These are phyloP conservation scores for Thraustochytrium sp. DNA, from an alignment of 352 stramenopile species.

Conservation along the genomic window DNA sequence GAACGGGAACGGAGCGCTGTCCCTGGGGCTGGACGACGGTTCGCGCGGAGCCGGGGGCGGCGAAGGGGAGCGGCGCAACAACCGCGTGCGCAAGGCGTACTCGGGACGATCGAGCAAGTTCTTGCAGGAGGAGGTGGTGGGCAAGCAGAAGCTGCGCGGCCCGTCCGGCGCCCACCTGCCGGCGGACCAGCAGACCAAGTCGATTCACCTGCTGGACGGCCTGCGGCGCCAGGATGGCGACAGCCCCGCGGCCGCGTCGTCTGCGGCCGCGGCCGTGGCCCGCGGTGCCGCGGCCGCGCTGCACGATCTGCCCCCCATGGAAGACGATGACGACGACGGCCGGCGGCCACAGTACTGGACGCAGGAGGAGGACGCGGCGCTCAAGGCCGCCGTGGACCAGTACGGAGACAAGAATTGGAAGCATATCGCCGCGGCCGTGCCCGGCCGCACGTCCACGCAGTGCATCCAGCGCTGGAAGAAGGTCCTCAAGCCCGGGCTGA, in stretches of 20 bases:
- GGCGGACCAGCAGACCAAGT: background rate
- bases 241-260: background rate
- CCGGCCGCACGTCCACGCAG: constrained; percentile 71
- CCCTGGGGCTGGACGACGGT: background rate
- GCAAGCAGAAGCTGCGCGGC: constrained; percentile 34
- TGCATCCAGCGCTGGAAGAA: constrained; percentile 80
- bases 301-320: background rate
- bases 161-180: constrained; percentile 8
- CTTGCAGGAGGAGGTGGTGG: background rate
- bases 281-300: background rate
- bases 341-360: constrained; percentile 58
- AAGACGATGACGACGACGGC: background rate
- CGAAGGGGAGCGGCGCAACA: background rate
- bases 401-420: constrained; percentile 80
- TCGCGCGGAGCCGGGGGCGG: background rate
- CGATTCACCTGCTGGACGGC: constrained; percentile 10
- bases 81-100: constrained; percentile 28
- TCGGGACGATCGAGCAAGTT: constrained; percentile 37
- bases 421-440: constrained; percentile 72
- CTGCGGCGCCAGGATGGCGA: background rate
- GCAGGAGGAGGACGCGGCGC: constrained; percentile 67
- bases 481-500: constrained; percentile 74
- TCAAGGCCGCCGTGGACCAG: constrained; percentile 71
- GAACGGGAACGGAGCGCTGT: background rate
- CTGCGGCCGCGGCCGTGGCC: background rate